Percentiles rank a stretch among this genome's conserved stretches.
These are phyloP conservation scores for Dothistroma septosporum DNA, from an alignment of 2,329 filamentous ascomycete species.

Conservation along the genomic window DNA sequence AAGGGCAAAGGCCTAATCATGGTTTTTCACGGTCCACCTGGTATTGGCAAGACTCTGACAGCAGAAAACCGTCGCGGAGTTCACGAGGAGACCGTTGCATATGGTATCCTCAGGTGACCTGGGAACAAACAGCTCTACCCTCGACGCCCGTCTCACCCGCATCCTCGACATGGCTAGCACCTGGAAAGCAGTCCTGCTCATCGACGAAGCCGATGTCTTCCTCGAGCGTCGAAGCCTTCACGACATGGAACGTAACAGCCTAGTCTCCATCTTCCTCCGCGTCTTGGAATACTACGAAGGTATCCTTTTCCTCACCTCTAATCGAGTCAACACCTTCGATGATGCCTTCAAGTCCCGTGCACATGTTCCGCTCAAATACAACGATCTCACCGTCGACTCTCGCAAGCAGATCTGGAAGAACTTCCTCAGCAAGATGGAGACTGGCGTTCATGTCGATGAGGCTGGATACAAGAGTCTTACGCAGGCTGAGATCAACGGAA, in stretches of 20 bases:
- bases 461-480: constrained; percentile 21
- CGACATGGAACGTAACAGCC: constrained; percentile 76
- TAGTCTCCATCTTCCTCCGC: constrained; percentile 58
- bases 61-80: constrained; percentile 40
- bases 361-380: constrained; percentile 32
- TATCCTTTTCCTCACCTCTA: constrained; percentile 38
- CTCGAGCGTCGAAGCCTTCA: constrained; percentile 75
- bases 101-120: constrained; percentile 30
- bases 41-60: constrained; percentile 41
- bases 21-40: constrained; percentile 38
- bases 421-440: constrained; percentile 19
- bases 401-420: constrained; percentile 28
- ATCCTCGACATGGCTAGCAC: constrained; percentile 79
- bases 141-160: constrained; percentile 32
- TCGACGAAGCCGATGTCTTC: constrained; percentile 82
- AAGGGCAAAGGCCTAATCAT: constrained; percentile 40
- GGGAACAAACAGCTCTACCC: constrained; percentile 46
- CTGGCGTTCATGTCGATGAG: constrained; percentile 17
- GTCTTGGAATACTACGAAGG: constrained; percentile 39
- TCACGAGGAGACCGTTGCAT: constrained; percentile 43
- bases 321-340: constrained; percentile 36
- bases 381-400: constrained; percentile 21
- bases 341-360: constrained; percentile 39
- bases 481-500: constrained; percentile 26
- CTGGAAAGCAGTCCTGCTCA: constrained; percentile 81